phyloP scores from a whole-genome alignment of 495 filamentous ascomycete species.

The Aspergillus diversus region DNA sequence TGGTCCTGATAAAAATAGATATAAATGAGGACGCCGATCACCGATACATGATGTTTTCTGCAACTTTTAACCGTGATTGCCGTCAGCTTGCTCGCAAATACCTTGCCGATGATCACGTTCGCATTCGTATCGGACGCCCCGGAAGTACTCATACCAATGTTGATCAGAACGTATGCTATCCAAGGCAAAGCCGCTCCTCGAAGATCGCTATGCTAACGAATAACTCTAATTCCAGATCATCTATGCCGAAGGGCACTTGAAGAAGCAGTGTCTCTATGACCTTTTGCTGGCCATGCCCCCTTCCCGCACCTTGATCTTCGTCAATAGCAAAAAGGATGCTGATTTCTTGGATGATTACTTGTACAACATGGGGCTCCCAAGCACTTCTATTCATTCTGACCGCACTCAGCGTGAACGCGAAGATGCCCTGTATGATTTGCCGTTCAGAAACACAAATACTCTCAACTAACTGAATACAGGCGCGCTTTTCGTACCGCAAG shows the following conservation, averaged over 20 bases:
- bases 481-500: conserved; percentile 77
- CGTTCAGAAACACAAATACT: neutral
- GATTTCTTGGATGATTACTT: conserved; percentile 88
- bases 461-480: conserved; percentile 34
- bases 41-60: conserved; percentile 91
- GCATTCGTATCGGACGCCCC: conserved; percentile 81
- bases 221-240: conserved; percentile 49
- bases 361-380: conserved; percentile 76
- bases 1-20: conserved; percentile 39
- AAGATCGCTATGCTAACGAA: neutral
- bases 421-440: conserved; percentile 74
- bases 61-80: conserved; percentile 80
- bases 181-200: neutral
- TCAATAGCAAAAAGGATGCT: conserved; percentile 73
- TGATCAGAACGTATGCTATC: conserved; percentile 58
- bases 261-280: conserved; percentile 73
- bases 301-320: conserved; percentile 87
- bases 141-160: conserved; percentile 81
- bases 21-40: conserved; percentile 79
- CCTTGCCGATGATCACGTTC: conserved; percentile 71
- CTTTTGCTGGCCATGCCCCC: conserved; percentile 69
- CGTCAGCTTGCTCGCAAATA: conserved; percentile 76
- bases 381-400: conserved; percentile 82
- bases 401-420: conserved; percentile 93
- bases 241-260: conserved; percentile 61